Base-by-base conservation (phyloP, 23 red algal genomes). In the Gracilaria gracilis region DNA sequence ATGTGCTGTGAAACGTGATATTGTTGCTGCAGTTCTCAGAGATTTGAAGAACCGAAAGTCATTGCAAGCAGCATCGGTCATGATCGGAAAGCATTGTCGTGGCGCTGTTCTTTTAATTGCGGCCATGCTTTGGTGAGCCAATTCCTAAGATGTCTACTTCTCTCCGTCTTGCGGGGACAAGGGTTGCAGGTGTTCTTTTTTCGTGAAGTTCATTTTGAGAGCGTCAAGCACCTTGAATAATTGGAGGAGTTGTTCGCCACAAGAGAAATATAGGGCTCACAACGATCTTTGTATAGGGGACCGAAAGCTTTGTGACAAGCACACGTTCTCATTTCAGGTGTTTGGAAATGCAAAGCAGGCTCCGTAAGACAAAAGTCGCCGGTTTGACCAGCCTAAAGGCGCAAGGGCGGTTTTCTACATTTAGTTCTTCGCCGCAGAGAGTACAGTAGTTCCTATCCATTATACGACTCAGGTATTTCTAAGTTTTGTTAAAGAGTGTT, bases 1-100 rank as follows among this genome's bases (percentile, higher is more conserved):
- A 34, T 70, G 65, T 70, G 65, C 31, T 70, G 31, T 11, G 65
- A 70, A 8, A 70, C 65, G 28, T 70, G 65, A 70, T 28, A 8
- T 33, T 66, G 21, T 66, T 51, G 16, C 42, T 46, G 5, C 19
- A n/a, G 54, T 20, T 58, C 2, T 58, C 19, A 4, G 15, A 15
- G 7, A 23, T 3, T 20, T 58, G 54, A 2, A 58, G 54, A 2
- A 58, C 4, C 54, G 54, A n/a, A n/a, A n/a, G n/a, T n/a, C n/a
- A 58, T 58, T 15, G 15, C 16, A 20, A 58, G 42, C 42, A 46
- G 5, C 42, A 7, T 46, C n/a, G n/a, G 42, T 11, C 42, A 46
- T 46, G 42, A 7, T 11, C 11, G 11, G 42, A 46, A 46, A 46
- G 42, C 42, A 11, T 58, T 19, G 54, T 58, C 16, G 54, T 12